A percentile compares a stretch with the other conserved stretches of the same genome.
phyloP scores from a whole-genome alignment of 2,329 filamentous ascomycete genomes.

The Ceratocystis eucalypticola region DNA sequence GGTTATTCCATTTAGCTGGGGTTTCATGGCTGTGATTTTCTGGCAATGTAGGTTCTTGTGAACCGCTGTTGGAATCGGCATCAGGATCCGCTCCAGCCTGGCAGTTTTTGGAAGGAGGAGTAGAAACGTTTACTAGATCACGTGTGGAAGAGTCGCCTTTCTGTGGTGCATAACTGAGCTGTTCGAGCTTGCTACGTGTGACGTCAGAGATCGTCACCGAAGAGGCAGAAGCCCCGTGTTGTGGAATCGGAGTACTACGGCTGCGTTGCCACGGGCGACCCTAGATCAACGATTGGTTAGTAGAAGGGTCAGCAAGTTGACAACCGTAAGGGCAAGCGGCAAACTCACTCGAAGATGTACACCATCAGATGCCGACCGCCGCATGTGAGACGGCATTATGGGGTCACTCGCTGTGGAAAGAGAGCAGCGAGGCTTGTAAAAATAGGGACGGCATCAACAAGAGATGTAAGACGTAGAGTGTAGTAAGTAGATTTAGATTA shows the following conservation, averaged over 20 bases:
- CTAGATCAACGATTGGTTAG: constrained; percentile 14
- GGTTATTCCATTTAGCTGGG: constrained; percentile 44
- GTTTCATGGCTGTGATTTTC: constrained; percentile 31
- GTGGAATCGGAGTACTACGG: constrained; percentile 29
- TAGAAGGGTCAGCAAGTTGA: not conserved
- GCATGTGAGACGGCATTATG: constrained; percentile 14
- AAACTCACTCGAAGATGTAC: constrained; percentile 11
- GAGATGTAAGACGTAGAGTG: not conserved
- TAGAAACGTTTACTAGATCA: constrained; percentile 14
- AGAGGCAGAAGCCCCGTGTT: not conserved
- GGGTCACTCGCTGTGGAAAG: constrained; percentile 30
- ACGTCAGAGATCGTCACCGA: constrained; percentile 37
- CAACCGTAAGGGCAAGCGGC: constrained; percentile 25
- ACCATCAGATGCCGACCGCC: constrained; percentile 13
- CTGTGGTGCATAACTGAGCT: constrained; percentile 39
- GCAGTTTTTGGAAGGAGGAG: not conserved
- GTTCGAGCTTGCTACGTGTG: constrained; percentile 47
- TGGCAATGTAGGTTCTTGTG: constrained; percentile 17
- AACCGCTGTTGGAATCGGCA: constrained; percentile 10
- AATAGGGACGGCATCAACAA: constrained; percentile 23
- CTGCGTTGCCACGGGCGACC: constrained; percentile 39
- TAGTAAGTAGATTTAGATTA: not conserved
- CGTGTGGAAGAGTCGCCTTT: constrained; percentile 20
- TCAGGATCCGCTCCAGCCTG: constrained; percentile 20
- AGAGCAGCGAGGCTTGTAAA: constrained; percentile 24